A percentile compares a stretch with the other conserved stretches of the same genome.
phyloP scores from a whole-genome alignment of 2,329 filamentous ascomycete genomes.

The Aspergillus jensenii region DNA sequence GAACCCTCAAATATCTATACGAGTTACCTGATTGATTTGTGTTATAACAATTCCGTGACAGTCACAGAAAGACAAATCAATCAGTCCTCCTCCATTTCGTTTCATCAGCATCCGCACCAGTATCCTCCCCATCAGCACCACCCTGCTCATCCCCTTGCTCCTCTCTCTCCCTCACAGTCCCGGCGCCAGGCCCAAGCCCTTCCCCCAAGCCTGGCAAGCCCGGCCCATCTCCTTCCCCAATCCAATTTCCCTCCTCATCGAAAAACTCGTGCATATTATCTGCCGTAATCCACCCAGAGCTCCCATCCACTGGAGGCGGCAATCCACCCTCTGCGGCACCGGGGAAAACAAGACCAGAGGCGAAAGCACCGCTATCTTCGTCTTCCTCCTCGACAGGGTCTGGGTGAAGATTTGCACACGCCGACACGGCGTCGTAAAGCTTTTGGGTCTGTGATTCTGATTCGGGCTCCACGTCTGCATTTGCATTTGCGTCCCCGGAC shows the following conservation, averaged over 20 bases:
- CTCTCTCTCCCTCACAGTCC: constrained; percentile 61
- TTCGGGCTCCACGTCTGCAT: constrained; percentile 20
- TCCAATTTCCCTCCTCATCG: constrained; percentile 78
- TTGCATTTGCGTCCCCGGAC: not conserved
- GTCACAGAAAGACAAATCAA: constrained; percentile 19
- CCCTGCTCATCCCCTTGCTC: constrained; percentile 48
- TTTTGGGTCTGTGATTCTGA: constrained; percentile 40
- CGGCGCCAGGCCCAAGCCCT: constrained; percentile 62
- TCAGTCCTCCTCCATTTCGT: constrained; percentile 56
- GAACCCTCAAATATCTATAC: not conserved
- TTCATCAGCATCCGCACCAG: constrained; percentile 32
- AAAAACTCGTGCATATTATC: constrained; percentile 87
- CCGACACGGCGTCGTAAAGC: constrained; percentile 47
- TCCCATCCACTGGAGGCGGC: constrained; percentile 49
- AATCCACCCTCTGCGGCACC: constrained; percentile 36
- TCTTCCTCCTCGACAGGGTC: constrained; percentile 39
- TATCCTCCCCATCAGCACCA: constrained; percentile 26
- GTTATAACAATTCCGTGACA: not conserved
- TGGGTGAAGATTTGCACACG: constrained; percentile 50
- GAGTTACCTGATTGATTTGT: not conserved
- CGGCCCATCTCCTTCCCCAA: constrained; percentile 50
- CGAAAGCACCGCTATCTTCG: constrained; percentile 25
- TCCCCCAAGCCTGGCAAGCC: constrained; percentile 48
- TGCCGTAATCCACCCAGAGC: constrained; percentile 67
- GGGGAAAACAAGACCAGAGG: constrained; percentile 37